Conservation (phyloP, 441 rosid genomes). For the Lepidium campestre region DNA sequence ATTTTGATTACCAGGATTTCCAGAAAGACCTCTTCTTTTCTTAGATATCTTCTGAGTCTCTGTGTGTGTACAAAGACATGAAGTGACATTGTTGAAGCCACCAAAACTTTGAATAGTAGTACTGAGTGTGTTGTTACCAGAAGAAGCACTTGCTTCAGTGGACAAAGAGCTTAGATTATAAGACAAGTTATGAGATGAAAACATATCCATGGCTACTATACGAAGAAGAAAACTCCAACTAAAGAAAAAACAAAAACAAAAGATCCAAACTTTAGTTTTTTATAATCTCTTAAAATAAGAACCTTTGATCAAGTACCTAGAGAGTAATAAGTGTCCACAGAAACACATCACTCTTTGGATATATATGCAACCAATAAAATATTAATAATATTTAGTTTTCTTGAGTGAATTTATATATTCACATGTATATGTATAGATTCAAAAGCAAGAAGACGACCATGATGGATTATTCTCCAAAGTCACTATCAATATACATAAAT, state of each 20-base stretch:
- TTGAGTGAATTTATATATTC: conserved; percentile 6
- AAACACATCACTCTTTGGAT: conserved; percentile 56
- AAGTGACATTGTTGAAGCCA: conserved; percentile 34
- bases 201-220: conserved; percentile 35
- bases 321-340: conserved; percentile 42
- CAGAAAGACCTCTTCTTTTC: conserved; percentile 89
- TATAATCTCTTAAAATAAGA: conserved; percentile 21
- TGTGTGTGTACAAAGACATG: conserved; percentile 34
- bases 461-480: conserved; percentile 70
- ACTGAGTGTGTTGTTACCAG: conserved; percentile 43
- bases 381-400: background rate
- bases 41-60: conserved; percentile 46
- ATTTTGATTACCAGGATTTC: conserved; percentile 66
- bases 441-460: conserved; percentile 49
- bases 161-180: conserved; percentile 57
- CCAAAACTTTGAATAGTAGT: conserved; percentile 37
- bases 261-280: conserved; percentile 27
- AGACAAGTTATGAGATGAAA: conserved; percentile 53
- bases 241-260: conserved; percentile 21
- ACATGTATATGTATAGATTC: conserved; percentile 7
- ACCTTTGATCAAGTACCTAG: conserved; percentile 26
- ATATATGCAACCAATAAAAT: conserved; percentile 6
- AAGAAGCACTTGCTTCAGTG: conserved; percentile 62
- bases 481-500: conserved; percentile 50
- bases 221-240: conserved; percentile 51